A percentile compares a stretch with the other conserved stretches of the same genome.
phyloP scores from a whole-genome alignment of 306 rosid species.

The Purshia tridentata region DNA sequence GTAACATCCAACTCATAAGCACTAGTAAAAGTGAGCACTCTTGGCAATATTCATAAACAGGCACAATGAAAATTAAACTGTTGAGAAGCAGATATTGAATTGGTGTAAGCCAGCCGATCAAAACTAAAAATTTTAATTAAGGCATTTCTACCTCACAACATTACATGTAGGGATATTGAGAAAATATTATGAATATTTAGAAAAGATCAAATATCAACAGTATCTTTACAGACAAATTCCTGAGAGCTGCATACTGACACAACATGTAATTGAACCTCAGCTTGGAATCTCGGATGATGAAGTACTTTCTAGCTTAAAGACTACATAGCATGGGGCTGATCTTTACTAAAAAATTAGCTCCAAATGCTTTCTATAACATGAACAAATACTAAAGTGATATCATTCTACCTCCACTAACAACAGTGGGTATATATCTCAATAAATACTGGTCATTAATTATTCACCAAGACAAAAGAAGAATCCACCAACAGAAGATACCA shows the following conservation, averaged over 20 bases:
- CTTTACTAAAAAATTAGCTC: background rate
- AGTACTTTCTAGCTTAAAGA: background rate
- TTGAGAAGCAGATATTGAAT: background rate
- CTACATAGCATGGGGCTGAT: background rate
- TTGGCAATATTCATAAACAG: background rate
- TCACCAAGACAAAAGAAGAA: background rate
- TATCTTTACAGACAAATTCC: background rate
- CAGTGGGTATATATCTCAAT: too few species aligned
- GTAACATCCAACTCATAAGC: constrained; percentile 10
- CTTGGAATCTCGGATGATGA: background rate
- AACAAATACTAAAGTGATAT: too few species aligned
- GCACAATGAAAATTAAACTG: background rate
- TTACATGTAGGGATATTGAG: background rate
- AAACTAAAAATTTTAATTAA: background rate
- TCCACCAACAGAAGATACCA: background rate
- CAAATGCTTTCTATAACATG: background rate
- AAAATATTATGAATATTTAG: background rate
- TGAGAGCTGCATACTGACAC: background rate
- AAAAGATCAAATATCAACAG: background rate
- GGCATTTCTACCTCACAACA: background rate
- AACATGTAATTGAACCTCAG: background rate
- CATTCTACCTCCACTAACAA: too few species aligned
- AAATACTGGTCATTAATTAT: background rate
- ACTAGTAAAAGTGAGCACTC: background rate
- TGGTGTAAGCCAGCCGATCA: background rate